phyloP scores from a whole-genome alignment of 2,329 filamentous ascomycete species.

The Trichoderma lentiforme region DNA sequence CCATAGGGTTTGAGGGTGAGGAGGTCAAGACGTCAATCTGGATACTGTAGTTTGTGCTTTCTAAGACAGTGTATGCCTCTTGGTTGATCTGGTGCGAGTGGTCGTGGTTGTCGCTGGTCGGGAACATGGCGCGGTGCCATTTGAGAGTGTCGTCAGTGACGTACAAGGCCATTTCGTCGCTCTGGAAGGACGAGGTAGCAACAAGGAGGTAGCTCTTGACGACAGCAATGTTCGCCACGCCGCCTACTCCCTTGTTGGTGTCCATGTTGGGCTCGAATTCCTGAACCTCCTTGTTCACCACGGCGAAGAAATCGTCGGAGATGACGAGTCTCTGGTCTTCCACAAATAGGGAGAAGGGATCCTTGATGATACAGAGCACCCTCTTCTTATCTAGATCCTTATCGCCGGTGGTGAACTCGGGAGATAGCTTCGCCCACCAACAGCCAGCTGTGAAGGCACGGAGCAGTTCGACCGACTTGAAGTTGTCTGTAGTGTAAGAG shows the following conservation, averaged over 20 bases:
- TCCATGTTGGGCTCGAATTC: conserved; percentile 77
- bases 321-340: conserved; percentile 75
- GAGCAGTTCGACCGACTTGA: conserved; percentile 65
- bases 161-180: conserved; percentile 88
- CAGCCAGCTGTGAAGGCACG: conserved; percentile 70
- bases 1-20: conserved; percentile 66
- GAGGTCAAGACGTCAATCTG: conserved; percentile 88
- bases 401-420: conserved; percentile 68
- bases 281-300: conserved; percentile 45
- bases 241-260: conserved; percentile 68
- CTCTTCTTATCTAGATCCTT: conserved; percentile 64
- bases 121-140: conserved; percentile 93
- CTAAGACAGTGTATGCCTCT: conserved; percentile 87
- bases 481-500: conserved; percentile 81
- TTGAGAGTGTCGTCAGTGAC: conserved; percentile 77
- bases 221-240: conserved; percentile 75
- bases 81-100: conserved; percentile 69
- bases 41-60: conserved; percentile 97
- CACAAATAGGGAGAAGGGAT: conserved; percentile 65
- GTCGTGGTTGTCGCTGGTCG: conserved; percentile 68
- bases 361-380: conserved; percentile 75
- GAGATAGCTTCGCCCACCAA: conserved; percentile 79
- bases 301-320: conserved; percentile 79
- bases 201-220: conserved; percentile 86
- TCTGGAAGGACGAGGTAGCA: conserved; percentile 73